Evolutionary conservation across 129 eudicot species (phyloP).

Genomic region (Flaveria linearis): DNA sequence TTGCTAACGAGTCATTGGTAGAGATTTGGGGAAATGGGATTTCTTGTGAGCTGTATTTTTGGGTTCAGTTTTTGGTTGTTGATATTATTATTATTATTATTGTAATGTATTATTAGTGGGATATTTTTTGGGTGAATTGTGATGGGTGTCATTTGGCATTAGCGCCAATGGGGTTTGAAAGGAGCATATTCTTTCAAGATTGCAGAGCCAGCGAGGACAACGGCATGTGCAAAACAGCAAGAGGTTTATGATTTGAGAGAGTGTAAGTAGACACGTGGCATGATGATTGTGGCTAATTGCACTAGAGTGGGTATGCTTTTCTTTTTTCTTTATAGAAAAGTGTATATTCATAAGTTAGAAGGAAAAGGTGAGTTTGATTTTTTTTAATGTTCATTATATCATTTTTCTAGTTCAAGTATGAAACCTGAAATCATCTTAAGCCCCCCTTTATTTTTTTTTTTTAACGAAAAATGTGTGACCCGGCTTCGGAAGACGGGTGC

Average conservation of each 20-base stretch:
- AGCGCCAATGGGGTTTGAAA: constrained; percentile 38
- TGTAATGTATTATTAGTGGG: background rate
- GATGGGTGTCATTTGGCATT: constrained; percentile 27
- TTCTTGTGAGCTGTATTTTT: constrained; percentile 26
- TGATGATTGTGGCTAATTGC: constrained; percentile 11
- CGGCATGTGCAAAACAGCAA: constrained; percentile 27
- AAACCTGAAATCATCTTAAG: no score
- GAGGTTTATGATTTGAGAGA: constrained; percentile 21
- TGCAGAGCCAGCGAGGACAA: constrained; percentile 8
- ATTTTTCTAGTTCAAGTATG: no score
- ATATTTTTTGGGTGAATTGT: constrained; percentile 26
- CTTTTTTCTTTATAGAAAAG: no score
- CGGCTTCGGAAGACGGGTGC: no score
- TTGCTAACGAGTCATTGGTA: constrained; percentile 18
- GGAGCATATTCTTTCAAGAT: constrained; percentile 35
- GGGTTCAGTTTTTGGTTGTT: background rate
- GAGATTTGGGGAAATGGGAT: constrained; percentile 4
- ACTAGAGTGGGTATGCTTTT: background rate
- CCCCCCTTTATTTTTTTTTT: no score
- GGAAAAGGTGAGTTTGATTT: no score
- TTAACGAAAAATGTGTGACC: no score
- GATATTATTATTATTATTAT: background rate
- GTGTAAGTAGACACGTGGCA: constrained; percentile 9
- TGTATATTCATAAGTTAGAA: no score
- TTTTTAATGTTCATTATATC: no score